Base-by-base conservation (phyloP, 1,284 basidiomycete genomes). In the Vanrija humicola region DNA sequence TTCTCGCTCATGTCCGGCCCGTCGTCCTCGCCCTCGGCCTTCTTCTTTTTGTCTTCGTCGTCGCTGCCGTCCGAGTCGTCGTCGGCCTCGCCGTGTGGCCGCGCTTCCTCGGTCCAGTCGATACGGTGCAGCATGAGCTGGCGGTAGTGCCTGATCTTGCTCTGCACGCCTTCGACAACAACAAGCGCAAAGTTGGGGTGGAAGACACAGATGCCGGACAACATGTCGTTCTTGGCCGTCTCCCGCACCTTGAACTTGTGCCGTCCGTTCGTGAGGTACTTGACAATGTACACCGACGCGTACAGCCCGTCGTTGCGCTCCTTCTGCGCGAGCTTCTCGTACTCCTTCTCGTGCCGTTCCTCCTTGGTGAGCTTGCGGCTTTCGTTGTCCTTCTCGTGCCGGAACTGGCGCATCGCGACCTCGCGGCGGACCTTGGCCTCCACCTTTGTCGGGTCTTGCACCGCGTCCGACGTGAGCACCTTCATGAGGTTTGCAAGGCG, bases 401-500 rank as follows among this genome's bases (percentile, higher is more conserved):
- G 82, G 64, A 92, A 86, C 66, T 87, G 87, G 53, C 96, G 83
- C 78, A 88, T 88, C 0, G 90, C 89, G 34, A 98, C 94, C 74
- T 98, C 95, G 46, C 90, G 82, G 40, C 92, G 82, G 6, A 99
- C 94, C 46, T 89, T 85, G 5, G 94, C 94, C 76, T 99, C 96
- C 14, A 99, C 90, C 63, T 94, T 88, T 2, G 96, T 98, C 1
- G 96, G 77, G 72, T 98, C 96, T 80, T 93, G 89, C 12, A 98
- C 87, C 0, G 93, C 94, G 71, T 98, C 94, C 10, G 90, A 90
- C 0, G 95, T 96, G 40, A 98, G 81, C 14, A 99, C 96, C 70
- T 93, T 93, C 94, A 98, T 98, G 70, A 98, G 79, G 76, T 99
- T 99, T 44, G 89, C 85, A 55, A 98, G 81, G 48, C 93, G 90